These are phyloP conservation scores for Hansfordia pulvinata DNA, from an alignment of 2,329 filamentous ascomycete genomes.

Conservation along the genomic window DNA sequence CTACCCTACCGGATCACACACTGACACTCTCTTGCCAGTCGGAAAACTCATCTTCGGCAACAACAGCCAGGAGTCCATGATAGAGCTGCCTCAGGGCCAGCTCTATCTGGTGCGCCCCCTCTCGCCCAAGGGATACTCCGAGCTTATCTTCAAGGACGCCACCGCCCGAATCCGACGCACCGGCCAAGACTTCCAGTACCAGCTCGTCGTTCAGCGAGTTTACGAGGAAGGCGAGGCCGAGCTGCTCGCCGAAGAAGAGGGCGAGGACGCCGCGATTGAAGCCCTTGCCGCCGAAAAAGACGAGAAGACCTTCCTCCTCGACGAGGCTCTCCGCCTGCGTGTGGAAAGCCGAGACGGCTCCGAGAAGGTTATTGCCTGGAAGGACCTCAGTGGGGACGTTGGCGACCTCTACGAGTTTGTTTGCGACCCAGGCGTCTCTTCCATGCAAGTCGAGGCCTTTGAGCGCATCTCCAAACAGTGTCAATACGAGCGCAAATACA, in stretches of 20 bases:
- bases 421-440: constrained; percentile 61
- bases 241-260: constrained; percentile 76
- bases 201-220: constrained; percentile 88
- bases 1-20: not conserved
- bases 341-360: constrained; percentile 68
- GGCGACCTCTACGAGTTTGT: constrained; percentile 98
- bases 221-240: constrained; percentile 98
- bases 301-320: constrained; percentile 95
- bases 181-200: constrained; percentile 91
- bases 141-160: constrained; percentile 97
- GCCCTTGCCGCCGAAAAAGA: constrained; percentile 71
- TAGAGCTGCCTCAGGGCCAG: constrained; percentile 89
- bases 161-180: constrained; percentile 85
- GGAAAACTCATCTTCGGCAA: constrained; percentile 87
- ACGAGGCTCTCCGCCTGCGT: constrained; percentile 79
- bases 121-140: constrained; percentile 94
- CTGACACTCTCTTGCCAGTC: constrained; percentile 34
- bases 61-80: constrained; percentile 78
- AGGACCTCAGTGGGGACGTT: constrained; percentile 82
- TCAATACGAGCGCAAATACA: constrained; percentile 94
- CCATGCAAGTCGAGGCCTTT: constrained; percentile 65
- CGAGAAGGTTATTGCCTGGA: constrained; percentile 85
- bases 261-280: constrained; percentile 65
- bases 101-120: constrained; percentile 92
- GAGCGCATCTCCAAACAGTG: constrained; percentile 77